Evolutionary conservation across 176 grass and related monocot species (phyloP).

Genomic region (Leersia perrieri): DNA sequence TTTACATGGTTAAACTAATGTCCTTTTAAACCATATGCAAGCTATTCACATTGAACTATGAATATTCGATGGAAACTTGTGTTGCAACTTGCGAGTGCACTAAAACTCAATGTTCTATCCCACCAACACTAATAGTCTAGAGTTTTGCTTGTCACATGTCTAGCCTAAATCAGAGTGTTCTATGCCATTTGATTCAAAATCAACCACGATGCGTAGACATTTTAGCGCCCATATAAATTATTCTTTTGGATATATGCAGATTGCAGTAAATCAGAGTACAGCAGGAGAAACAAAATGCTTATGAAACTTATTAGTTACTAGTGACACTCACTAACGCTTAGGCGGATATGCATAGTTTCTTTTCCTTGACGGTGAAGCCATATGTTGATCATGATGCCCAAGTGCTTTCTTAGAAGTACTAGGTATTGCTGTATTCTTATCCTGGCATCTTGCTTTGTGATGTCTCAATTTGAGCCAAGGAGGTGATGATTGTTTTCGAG

Average conservation of each 20-base stretch:
- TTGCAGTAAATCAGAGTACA: neutral
- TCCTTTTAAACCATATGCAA: neutral
- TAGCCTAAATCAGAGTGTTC: neutral
- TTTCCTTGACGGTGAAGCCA: constrained; percentile 37
- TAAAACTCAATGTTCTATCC: neutral
- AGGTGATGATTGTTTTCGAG: constrained; percentile 21
- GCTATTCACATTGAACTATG: neutral
- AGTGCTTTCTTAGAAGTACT: constrained; percentile 22
- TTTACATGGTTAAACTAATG: neutral
- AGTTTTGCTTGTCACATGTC: neutral
- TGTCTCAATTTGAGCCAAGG: constrained; percentile 27
- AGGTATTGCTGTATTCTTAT: constrained; percentile 6
- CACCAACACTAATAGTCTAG: neutral
- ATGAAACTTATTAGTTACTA: neutral
- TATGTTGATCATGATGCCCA: constrained; percentile 10
- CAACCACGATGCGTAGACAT: neutral
- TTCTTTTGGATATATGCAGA: neutral
- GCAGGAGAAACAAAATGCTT: neutral
- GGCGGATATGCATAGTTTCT: constrained; percentile 1
- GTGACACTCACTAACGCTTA: constrained; percentile 46
- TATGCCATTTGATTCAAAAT: neutral
- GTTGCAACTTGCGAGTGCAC: neutral
- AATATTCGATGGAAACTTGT: neutral
- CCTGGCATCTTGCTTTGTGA: neutral
- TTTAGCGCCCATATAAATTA: neutral